Evolutionary conservation across 73 alveolate species (phyloP).

Genomic region (Paramecium caudatum): DNA sequence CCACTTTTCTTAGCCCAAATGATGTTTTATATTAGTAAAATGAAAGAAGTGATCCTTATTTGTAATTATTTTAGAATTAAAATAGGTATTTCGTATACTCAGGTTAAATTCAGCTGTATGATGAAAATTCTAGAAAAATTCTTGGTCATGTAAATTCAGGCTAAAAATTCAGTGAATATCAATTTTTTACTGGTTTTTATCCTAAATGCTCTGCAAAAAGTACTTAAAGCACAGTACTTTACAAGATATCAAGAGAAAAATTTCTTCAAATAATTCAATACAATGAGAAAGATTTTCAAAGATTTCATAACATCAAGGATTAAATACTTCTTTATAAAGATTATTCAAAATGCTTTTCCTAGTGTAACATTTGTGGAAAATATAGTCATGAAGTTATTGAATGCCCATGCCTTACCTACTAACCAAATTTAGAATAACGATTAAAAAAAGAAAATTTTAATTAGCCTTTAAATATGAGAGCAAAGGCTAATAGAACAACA

Average conservation of each 20-base stretch:
- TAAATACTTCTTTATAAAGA: background rate
- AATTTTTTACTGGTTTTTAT: slow-evolving; percentile 56
- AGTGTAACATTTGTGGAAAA: background rate
- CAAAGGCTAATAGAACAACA: background rate
- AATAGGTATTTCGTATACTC: slow-evolving; percentile 23
- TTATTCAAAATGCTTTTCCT: slow-evolving; percentile 3
- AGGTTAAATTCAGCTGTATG: background rate
- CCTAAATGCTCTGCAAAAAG: slow-evolving; percentile 1
- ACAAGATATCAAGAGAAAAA: slow-evolving; percentile 25
- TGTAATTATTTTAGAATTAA: background rate
- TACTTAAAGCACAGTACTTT: background rate
- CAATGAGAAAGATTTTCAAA: slow-evolving; percentile 18
- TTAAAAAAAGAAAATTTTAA: background rate
- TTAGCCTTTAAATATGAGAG: background rate
- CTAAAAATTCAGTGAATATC: slow-evolving; percentile 33
- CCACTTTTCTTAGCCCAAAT: background rate
- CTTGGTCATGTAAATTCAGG: background rate
- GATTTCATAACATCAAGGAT: slow-evolving; percentile 48
- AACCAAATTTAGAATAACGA: slow-evolving; percentile 57
- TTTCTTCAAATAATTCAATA: background rate
- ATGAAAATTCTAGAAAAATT: background rate
- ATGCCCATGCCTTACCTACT: background rate
- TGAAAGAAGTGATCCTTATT: background rate
- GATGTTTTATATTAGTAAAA: background rate
- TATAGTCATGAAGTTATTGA: slow-evolving; percentile 32